Conservation (phyloP, 2,329 filamentous ascomycete genomes). For the Cryphonectria parasitica region DNA sequence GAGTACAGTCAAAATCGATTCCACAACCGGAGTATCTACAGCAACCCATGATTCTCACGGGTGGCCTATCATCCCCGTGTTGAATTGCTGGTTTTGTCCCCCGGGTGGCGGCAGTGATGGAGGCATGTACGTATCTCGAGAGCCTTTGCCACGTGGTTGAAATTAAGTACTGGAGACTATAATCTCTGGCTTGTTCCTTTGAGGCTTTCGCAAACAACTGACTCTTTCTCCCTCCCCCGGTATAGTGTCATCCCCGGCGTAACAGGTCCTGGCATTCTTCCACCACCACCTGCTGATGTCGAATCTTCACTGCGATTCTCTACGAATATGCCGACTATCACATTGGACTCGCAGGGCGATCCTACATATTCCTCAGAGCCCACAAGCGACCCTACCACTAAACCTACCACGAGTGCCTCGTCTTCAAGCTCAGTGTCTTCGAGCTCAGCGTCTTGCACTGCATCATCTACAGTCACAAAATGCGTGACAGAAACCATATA, state of each 20-base stretch:
- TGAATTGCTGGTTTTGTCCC: constrained; percentile 15
- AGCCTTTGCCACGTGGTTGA: not conserved
- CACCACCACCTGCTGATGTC: constrained; percentile 7
- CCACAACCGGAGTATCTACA: constrained; percentile 12
- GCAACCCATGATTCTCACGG: constrained; percentile 11
- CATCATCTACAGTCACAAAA: constrained; percentile 9
- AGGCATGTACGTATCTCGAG: constrained; percentile 11
- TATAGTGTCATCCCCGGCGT: constrained; percentile 7
- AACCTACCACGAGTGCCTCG: constrained; percentile 8
- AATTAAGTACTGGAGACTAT: not conserved
- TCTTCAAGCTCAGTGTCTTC: too few relatives aligned
- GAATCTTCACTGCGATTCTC: constrained; percentile 15
- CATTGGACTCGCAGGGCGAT: constrained; percentile 12
- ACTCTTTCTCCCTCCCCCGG: not conserved
- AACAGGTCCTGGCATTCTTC: constrained; percentile 10
- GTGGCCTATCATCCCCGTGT: constrained; percentile 12
- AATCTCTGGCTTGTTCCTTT: not conserved
- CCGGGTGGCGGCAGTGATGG: not conserved
- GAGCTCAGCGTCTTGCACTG: constrained; percentile 9
- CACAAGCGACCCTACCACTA: constrained; percentile 6
- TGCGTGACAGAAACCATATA: constrained; percentile 13
- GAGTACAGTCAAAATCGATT: constrained; percentile 4
- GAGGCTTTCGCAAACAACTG: not conserved
- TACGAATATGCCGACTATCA: constrained; percentile 13
- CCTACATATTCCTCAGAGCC: constrained; percentile 12